A percentile compares a stretch with the other conserved stretches of the same genome.
These are phyloP conservation scores for Flagelloscypha sp. DNA, from an alignment of 768 basidiomycete genomes.

Conservation along the genomic window DNA sequence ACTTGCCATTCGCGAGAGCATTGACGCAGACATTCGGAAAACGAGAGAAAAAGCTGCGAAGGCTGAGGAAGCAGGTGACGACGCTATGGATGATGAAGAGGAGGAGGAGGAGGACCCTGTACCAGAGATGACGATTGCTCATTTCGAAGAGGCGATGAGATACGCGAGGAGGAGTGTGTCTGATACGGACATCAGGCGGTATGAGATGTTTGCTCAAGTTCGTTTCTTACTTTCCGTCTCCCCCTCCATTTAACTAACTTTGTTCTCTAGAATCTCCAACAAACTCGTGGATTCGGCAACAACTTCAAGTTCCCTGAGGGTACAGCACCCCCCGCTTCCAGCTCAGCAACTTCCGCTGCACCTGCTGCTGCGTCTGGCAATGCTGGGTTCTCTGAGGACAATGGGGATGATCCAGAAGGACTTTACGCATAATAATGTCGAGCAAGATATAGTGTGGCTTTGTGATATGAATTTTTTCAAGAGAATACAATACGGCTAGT, in stretches of 20 bases:
- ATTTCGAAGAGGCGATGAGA: conserved; percentile 99
- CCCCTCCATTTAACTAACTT: conserved; percentile 7
- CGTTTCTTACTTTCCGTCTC: conserved; percentile 14
- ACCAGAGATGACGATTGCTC: conserved; percentile 78
- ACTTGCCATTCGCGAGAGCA: conserved; percentile 90
- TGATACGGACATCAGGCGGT: conserved; percentile 92
- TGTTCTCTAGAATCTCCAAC: conserved; percentile 67
- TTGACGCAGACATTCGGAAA: conserved; percentile 80
- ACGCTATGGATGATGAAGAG: conserved; percentile 65
- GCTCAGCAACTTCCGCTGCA: conserved; percentile 26
- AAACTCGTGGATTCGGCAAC: conserved; percentile 87
- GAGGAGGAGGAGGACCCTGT: conserved; percentile 74
- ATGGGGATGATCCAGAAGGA: conserved; percentile 60
- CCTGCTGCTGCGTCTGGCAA: conserved; percentile 47
- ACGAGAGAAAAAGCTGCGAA: conserved; percentile 74
- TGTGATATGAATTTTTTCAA: too few relatives aligned
- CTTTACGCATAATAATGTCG: not conserved
- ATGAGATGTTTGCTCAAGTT: conserved; percentile 96
- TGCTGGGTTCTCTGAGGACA: conserved; percentile 76
- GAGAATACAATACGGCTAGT: too few relatives aligned
- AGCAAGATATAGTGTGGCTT: too few relatives aligned
- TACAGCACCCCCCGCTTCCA: conserved; percentile 20
- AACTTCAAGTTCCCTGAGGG: conserved; percentile 98
- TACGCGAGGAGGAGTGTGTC: conserved; percentile 95
- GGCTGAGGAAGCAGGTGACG: conserved; percentile 67